phyloP scores from a whole-genome alignment of 495 filamentous ascomycete species.

The Daldinia bambusicola region DNA sequence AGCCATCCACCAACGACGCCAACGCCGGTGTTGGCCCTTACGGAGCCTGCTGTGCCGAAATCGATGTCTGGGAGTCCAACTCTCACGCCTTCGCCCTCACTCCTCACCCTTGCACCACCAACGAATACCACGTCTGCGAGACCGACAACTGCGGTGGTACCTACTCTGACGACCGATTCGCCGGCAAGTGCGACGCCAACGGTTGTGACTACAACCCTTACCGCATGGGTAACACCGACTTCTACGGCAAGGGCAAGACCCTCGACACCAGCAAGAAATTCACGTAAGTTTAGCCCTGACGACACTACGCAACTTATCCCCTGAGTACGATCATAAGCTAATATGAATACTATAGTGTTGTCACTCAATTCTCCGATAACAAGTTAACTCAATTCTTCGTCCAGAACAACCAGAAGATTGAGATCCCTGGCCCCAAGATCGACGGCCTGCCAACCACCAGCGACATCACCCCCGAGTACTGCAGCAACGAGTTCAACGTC shows the following conservation, averaged over 20 bases:
- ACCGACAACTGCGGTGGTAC: constrained; percentile 62
- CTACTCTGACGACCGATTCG: constrained; percentile 60
- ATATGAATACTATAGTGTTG: constrained; percentile 61
- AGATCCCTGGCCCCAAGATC: constrained; percentile 63
- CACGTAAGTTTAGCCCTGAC: constrained; percentile 53
- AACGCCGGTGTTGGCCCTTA: constrained; percentile 69
- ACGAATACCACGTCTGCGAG: constrained; percentile 66
- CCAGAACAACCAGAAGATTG: constrained; percentile 72
- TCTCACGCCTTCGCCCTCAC: constrained; percentile 69
- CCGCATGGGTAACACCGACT: constrained; percentile 69
- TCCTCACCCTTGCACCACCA: constrained; percentile 72
- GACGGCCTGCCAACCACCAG: constrained; percentile 63
- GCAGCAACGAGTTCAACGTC: constrained; percentile 65
- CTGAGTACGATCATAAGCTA: constrained; percentile 2
- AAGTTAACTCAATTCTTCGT: constrained; percentile 79
- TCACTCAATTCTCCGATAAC: constrained; percentile 73
- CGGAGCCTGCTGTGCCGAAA: constrained; percentile 77
- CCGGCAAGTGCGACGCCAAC: constrained; percentile 75
- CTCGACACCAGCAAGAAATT: constrained; percentile 73
- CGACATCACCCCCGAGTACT: constrained; percentile 70
- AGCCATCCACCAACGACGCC: constrained; percentile 64
- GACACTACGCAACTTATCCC: not conserved
- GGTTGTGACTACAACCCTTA: constrained; percentile 83
- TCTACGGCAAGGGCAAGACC: constrained; percentile 69
- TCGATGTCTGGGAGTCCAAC: constrained; percentile 82